These are phyloP conservation scores for Andrographis paniculata DNA, from an alignment of 305 asterid genomes.

Conservation along the genomic window DNA sequence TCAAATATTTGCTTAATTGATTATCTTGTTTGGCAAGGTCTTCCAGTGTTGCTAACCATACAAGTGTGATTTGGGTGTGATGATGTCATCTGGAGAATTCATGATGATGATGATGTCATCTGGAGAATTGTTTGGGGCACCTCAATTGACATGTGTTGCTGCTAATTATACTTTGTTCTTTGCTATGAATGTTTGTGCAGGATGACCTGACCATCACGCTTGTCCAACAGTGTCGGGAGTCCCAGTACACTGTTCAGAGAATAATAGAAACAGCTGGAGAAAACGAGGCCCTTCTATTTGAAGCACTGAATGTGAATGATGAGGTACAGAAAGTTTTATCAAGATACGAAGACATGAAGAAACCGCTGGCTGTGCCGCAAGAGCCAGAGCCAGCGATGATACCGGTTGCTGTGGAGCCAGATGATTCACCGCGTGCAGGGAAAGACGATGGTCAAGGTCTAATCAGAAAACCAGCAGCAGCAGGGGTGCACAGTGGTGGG, in stretches of 20 bases:
- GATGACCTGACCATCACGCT: constrained; percentile 83
- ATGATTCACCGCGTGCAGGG: constrained; percentile 58
- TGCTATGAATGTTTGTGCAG: constrained; percentile 30
- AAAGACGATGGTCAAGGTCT: constrained; percentile 57
- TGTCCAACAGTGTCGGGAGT: constrained; percentile 74
- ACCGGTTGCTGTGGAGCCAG: constrained; percentile 84
- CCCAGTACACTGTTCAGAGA: constrained; percentile 70
- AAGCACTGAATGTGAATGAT: constrained; percentile 88
- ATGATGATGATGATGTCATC: too few species aligned
- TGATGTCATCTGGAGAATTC: too few species aligned
- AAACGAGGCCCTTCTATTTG: constrained; percentile 91
- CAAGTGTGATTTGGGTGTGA: too few species aligned
- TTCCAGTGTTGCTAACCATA: too few species aligned
- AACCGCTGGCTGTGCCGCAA: constrained; percentile 40
- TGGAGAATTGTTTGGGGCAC: too few species aligned
- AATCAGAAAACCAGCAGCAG: constrained; percentile 58
- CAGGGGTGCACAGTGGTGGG: constrained; percentile 32
- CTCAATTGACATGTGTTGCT: background rate
- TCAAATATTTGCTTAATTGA: background rate
- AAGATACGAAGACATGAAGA: constrained; percentile 71
- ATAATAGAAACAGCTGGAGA: constrained; percentile 83
- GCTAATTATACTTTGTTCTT: background rate
- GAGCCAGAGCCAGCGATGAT: constrained; percentile 92
- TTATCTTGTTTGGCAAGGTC: too few species aligned
- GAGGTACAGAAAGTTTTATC: constrained; percentile 78